These are phyloP conservation scores for Podochytrium sp. DNA, from an alignment of 192 early-diverging fungal genomes.

Conservation along the genomic window DNA sequence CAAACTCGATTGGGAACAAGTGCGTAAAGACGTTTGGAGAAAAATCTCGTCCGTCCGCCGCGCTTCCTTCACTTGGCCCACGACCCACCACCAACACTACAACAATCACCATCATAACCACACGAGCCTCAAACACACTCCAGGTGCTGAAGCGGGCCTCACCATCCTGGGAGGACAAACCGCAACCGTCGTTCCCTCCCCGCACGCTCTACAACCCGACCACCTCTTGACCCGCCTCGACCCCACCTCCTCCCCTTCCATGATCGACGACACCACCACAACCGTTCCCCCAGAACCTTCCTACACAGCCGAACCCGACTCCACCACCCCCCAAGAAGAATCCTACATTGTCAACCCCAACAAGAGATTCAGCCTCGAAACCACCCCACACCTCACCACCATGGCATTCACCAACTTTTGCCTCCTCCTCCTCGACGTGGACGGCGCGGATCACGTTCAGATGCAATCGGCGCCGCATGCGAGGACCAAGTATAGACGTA, in stretches of 20 bases:
- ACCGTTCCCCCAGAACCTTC: background rate
- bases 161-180: background rate
- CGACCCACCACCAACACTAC: slow-evolving; percentile 9
- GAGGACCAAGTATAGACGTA: slow-evolving; percentile 33
- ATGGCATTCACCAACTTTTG: slow-evolving; percentile 34
- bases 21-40: slow-evolving; percentile 26
- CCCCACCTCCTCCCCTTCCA: background rate
- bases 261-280: background rate
- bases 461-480: slow-evolving; percentile 29
- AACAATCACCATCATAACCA: background rate
- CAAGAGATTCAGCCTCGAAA: background rate
- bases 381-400: slow-evolving; percentile 14
- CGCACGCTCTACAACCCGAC: background rate
- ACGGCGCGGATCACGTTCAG: slow-evolving; percentile 32
- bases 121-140: background rate
- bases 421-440: slow-evolving; percentile 38
- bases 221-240: background rate
- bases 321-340: background rate
- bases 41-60: slow-evolving; percentile 27
- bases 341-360: no score
- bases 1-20: slow-evolving; percentile 31
- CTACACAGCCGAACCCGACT: slow-evolving; percentile 3
- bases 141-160: background rate
- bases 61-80: slow-evolving; percentile 39
- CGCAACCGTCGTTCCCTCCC: background rate